These are phyloP conservation scores for Pezicula neosporulosa DNA, from an alignment of 2,329 filamentous ascomycete species.

Conservation along the genomic window DNA sequence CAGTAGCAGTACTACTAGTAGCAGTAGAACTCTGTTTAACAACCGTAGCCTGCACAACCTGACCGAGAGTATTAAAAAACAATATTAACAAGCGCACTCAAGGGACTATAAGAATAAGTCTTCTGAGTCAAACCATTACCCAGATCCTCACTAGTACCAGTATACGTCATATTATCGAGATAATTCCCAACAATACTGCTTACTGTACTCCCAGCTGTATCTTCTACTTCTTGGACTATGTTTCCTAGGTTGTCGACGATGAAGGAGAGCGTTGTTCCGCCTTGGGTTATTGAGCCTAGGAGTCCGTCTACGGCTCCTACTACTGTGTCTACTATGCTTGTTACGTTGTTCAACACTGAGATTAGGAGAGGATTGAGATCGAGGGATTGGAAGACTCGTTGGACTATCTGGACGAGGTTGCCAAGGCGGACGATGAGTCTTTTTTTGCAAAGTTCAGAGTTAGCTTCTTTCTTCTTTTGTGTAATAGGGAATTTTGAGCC, in stretches of 20 bases:
- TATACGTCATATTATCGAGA: slow-evolving; percentile 54
- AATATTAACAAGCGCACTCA: slow-evolving; percentile 50
- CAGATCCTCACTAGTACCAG: slow-evolving; percentile 26
- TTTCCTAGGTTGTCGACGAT: slow-evolving; percentile 60
- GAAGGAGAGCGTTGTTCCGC: slow-evolving; percentile 50
- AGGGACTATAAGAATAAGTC: slow-evolving; percentile 46
- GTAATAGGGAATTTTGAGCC: too few relatives aligned
- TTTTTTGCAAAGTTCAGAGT: too few relatives aligned
- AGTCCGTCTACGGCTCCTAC: slow-evolving; percentile 56
- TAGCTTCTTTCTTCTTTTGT: too few relatives aligned
- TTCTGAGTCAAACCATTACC: slow-evolving; percentile 40
- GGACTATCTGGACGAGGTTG: slow-evolving; percentile 57
- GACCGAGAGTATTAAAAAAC: slow-evolving; percentile 51
- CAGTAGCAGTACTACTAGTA: background rate
- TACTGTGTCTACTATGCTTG: slow-evolving; percentile 47
- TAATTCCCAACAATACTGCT: slow-evolving; percentile 56
- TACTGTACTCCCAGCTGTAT: slow-evolving; percentile 39
- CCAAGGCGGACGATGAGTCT: slow-evolving; percentile 53
- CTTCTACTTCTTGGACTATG: slow-evolving; percentile 56
- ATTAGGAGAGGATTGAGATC: slow-evolving; percentile 61
- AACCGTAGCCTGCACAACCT: slow-evolving; percentile 47
- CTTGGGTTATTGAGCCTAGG: slow-evolving; percentile 55
- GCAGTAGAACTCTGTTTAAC: slow-evolving; percentile 13
- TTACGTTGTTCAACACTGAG: slow-evolving; percentile 50
- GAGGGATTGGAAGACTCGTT: slow-evolving; percentile 54